Evolutionary conservation across 257 asterid species (phyloP), one percentile per base, ranked within the genome.

Genomic region (Petunia axillaris): DNA sequence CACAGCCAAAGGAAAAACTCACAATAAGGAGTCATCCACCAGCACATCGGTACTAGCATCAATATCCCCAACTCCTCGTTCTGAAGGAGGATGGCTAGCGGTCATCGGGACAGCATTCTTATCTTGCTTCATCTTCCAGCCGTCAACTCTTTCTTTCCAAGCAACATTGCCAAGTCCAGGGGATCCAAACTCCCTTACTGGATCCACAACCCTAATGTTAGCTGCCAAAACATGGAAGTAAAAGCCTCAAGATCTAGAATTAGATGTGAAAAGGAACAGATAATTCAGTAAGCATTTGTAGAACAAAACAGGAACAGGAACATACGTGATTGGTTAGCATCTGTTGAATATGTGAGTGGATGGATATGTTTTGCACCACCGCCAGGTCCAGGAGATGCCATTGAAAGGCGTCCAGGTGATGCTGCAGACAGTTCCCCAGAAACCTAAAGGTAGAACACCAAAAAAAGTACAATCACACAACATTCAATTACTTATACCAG

Each of bases 81-180:
- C 98, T 39, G 97, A 92, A 87, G 97, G 97, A 80, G 97, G 95
- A 80, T 89, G 97, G 89, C 97, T 92, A 68, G 92, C 83, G 53
- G 97, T 87, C 92, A 96, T 83, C 57, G 92, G 98, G 62, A 87
- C 83, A 65, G 78, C 93, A 84, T 96, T 93, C 87, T 94, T 96
- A 82, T 96, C 97, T 86, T 94, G 98, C 87, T 94, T 96, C 98
- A 93, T 94, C 87, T 94, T 94, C 99, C 99, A 96, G 87, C 98
- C 99, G 84, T 92, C 98, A 48, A 95, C 98, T 89, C 99, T 93
- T 84, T 96, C 98, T 88, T 94, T 96, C 98, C 99, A 96, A 81
- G 99, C 98, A 87, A 96, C 98, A 89, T 94, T 96, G 74, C 99
- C 99, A 79, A 90, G 55, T 82, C 99, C 98, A 70, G 94, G 90